phyloP scores from a whole-genome alignment of 768 basidiomycete species.

The Sporobolomyces phaffii region DNA sequence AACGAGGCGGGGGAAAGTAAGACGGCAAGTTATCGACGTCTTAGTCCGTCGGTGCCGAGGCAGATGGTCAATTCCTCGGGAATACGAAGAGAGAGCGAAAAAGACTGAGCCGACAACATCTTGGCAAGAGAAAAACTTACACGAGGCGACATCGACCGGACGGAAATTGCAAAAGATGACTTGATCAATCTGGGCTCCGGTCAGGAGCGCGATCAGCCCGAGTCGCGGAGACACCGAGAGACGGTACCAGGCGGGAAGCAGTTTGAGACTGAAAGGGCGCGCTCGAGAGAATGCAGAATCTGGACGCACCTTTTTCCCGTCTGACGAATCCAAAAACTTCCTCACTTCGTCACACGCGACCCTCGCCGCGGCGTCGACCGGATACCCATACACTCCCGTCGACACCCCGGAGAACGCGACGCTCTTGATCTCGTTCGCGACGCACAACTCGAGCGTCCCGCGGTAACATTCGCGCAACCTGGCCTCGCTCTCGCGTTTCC shows the following conservation, averaged over 20 bases:
- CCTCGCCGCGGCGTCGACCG: conserved; percentile 19
- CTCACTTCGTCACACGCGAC: conserved; percentile 31
- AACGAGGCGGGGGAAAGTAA: conserved; percentile 38
- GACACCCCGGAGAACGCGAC: conserved; percentile 33
- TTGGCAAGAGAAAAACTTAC: too few relatives aligned
- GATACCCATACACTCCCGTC: conserved; percentile 36
- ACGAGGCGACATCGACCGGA: conserved; percentile 25
- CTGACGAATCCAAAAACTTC: conserved; percentile 12
- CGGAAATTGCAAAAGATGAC: conserved; percentile 35
- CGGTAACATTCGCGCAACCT: conserved; percentile 30
- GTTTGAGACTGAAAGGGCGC: too few relatives aligned
- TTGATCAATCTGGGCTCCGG: conserved; percentile 18
- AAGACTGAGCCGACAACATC: too few relatives aligned
- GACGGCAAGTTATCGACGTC: conserved; percentile 28
- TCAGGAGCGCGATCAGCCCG: neutral
- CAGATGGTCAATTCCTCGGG: too few relatives aligned
- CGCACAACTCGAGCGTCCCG: conserved; percentile 21
- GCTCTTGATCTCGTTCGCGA: conserved; percentile 17
- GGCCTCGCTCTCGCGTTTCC: too few relatives aligned
- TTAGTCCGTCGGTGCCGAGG: too few relatives aligned
- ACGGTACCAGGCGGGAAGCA: too few relatives aligned
- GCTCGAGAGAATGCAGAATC: neutral
- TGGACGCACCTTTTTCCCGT: conserved; percentile 17
- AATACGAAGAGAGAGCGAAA: too few relatives aligned
- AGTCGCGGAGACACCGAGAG: too few relatives aligned